These are phyloP conservation scores for Rhynchosporium secalis DNA, from an alignment of 2,329 filamentous ascomycete species.

Conservation along the genomic window DNA sequence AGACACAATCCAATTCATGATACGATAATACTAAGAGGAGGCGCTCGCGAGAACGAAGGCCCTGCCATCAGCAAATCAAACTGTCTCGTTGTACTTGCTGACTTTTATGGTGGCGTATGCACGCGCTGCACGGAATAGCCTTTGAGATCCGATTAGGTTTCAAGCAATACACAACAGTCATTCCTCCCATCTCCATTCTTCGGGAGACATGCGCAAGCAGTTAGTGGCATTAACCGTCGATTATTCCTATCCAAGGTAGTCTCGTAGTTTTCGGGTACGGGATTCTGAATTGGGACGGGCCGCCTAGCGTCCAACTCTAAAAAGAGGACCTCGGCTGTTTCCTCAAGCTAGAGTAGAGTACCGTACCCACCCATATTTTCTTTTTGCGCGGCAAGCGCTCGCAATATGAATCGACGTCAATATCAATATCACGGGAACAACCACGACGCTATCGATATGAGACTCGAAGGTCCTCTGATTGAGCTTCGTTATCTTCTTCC, in stretches of 20 bases:
- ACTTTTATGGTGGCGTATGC: conserved; percentile 4
- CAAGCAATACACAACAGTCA: neutral
- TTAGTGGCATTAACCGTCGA: too few relatives aligned
- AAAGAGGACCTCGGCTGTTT: conserved; percentile 19
- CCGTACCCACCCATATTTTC: neutral
- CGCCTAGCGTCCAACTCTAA: conserved; percentile 21
- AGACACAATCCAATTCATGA: conserved; percentile 1
- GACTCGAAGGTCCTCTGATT: neutral
- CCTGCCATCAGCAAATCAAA: conserved; percentile 10
- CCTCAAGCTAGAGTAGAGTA: neutral
- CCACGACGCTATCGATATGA: neutral
- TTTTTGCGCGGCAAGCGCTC: conserved; percentile 19
- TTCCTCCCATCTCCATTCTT: conserved; percentile 17
- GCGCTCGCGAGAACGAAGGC: neutral
- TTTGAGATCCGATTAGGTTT: conserved; percentile 2
- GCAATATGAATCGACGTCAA: conserved; percentile 4
- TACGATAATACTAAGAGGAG: neutral
- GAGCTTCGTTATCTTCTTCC: too few relatives aligned
- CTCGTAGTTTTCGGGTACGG: neutral
- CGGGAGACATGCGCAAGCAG: neutral
- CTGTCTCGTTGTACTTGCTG: conserved; percentile 15
- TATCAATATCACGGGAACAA: neutral
- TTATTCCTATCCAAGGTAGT: too few relatives aligned
- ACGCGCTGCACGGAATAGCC: neutral
- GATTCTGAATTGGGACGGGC: conserved; percentile 14